Conservation (phyloP, 352 stramenopile genomes). For the Phytopythium boreale region DNA sequence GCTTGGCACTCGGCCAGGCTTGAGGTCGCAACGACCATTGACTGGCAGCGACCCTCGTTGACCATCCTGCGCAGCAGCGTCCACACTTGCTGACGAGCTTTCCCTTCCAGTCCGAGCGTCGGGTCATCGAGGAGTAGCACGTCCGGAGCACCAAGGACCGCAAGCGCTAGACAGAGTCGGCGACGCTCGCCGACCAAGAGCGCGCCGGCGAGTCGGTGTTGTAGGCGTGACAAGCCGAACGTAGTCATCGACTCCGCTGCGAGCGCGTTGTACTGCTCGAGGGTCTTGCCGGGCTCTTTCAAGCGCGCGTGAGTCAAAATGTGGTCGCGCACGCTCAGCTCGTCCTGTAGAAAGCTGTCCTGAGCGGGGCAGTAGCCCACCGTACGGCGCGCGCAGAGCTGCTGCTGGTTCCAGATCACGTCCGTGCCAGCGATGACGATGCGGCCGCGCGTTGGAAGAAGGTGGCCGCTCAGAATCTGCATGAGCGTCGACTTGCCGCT, state of each 20-base stretch:
- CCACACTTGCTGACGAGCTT: slow-evolving; percentile 10
- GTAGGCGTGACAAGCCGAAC: neutral
- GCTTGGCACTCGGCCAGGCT: slow-evolving; percentile 13
- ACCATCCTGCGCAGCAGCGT: slow-evolving; percentile 5
- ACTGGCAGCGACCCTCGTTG: neutral
- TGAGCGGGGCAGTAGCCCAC: slow-evolving; percentile 81
- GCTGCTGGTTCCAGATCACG: slow-evolving; percentile 13
- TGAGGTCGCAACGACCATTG: slow-evolving; percentile 13
- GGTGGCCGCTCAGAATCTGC: slow-evolving; percentile 17
- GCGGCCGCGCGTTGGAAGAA: slow-evolving; percentile 12
- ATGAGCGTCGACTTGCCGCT: slow-evolving; percentile 15
- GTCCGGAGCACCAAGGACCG: slow-evolving; percentile 9
- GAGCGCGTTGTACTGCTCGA: neutral
- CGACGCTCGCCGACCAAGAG: slow-evolving; percentile 8
- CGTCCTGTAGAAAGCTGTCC: slow-evolving; percentile 14
- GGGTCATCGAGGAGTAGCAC: slow-evolving; percentile 19
- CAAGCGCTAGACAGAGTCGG: slow-evolving; percentile 10
- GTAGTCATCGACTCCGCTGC: slow-evolving; percentile 3
- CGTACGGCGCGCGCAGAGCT: slow-evolving; percentile 13
- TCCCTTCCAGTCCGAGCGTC: slow-evolving; percentile 12
- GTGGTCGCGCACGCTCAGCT: slow-evolving; percentile 10
- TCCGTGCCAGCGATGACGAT: slow-evolving; percentile 19
- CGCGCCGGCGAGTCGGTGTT: slow-evolving; percentile 6
- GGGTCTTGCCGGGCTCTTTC: neutral
- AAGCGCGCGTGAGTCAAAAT: slow-evolving; percentile 5